These are phyloP conservation scores for Sphaerostilbella broomeana DNA, from an alignment of 2,329 filamentous ascomycete species.

Conservation along the genomic window DNA sequence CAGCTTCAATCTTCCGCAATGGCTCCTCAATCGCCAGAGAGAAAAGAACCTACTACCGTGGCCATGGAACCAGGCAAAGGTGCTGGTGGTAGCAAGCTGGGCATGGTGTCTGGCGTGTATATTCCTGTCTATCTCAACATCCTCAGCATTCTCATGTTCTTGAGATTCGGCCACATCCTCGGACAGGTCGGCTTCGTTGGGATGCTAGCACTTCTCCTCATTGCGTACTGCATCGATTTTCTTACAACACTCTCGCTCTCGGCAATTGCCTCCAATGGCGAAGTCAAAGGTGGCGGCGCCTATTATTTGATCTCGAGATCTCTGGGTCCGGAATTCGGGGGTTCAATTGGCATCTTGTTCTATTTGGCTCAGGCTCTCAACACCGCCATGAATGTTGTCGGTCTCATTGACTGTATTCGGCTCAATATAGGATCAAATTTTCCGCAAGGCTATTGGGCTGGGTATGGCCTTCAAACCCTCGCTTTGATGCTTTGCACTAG, in stretches of 20 bases:
- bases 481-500: constrained; percentile 65
- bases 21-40: constrained; percentile 14
- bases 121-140: constrained; percentile 87
- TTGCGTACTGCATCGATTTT: constrained; percentile 76
- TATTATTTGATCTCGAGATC: constrained; percentile 86
- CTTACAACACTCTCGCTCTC: constrained; percentile 80
- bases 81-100: constrained; percentile 53
- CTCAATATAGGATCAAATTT: constrained; percentile 65
- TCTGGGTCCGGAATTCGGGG: constrained; percentile 80
- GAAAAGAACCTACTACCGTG: constrained; percentile 12
- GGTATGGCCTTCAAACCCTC: constrained; percentile 67
- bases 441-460: constrained; percentile 66
- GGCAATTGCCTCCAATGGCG: constrained; percentile 83
- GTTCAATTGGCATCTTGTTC: constrained; percentile 80
- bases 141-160: constrained; percentile 85
- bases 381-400: constrained; percentile 80
- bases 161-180: constrained; percentile 78
- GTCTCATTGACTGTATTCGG: constrained; percentile 74
- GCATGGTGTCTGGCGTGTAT: constrained; percentile 72
- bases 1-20: constrained; percentile 2
- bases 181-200: constrained; percentile 74
- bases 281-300: constrained; percentile 78
- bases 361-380: constrained; percentile 88
- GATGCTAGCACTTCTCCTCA: constrained; percentile 67
- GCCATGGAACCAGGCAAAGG: constrained; percentile 31